phyloP scores from a whole-genome alignment of 2,329 filamentous ascomycete species.

The Penicillium sp. region DNA sequence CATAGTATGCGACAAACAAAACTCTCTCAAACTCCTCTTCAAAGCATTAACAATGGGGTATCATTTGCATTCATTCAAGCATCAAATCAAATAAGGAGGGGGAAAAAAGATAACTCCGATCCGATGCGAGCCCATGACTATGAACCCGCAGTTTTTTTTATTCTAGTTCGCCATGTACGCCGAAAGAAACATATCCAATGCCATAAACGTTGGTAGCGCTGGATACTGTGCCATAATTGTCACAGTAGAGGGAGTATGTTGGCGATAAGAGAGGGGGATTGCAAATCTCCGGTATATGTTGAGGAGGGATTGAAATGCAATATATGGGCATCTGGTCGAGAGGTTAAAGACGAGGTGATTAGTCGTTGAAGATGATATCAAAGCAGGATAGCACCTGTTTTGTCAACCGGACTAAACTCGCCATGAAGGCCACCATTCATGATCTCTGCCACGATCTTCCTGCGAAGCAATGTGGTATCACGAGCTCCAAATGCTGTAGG shows the following conservation, averaged over 20 bases:
- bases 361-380: slow-evolving; percentile 9
- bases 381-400: slow-evolving; percentile 22
- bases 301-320: not conserved
- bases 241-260: not conserved
- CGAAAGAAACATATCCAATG: slow-evolving; percentile 3
- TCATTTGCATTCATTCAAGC: slow-evolving; percentile 23
- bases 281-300: not conserved
- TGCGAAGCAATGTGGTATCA: slow-evolving; percentile 43
- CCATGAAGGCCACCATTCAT: slow-evolving; percentile 47
- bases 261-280: not conserved
- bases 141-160: slow-evolving; percentile 7
- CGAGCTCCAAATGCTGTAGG: slow-evolving; percentile 42
- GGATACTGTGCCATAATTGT: not conserved
- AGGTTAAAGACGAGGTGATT: not conserved
- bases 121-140: not conserved
- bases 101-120: not conserved
- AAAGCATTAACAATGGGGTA: slow-evolving; percentile 18
- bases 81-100: slow-evolving; percentile 10
- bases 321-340: not conserved
- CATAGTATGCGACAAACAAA: not conserved
- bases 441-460: slow-evolving; percentile 50
- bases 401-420: slow-evolving; percentile 38
- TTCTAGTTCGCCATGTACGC: slow-evolving; percentile 19
- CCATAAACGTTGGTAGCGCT: slow-evolving; percentile 5
- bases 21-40: not conserved